A percentile compares a stretch with the other conserved stretches of the same genome.
Evolutionary conservation across 2,329 filamentous ascomycete species (phyloP).

Genomic region (Endoconidiophora polonica): DNA sequence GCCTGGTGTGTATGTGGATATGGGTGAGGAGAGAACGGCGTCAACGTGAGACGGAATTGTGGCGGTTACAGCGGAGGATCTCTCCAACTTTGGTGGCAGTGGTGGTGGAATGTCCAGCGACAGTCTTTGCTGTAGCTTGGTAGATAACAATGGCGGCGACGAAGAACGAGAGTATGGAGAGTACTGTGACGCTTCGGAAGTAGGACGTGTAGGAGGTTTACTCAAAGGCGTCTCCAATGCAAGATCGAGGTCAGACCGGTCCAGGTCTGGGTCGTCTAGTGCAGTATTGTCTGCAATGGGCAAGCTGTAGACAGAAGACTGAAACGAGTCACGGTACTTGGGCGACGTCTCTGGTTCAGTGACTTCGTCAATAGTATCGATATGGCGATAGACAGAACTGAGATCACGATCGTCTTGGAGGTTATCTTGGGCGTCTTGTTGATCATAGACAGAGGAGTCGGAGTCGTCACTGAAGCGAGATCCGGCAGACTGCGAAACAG

Average conservation of each 20-base stretch:
- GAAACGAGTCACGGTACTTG: slow-evolving; percentile 13
- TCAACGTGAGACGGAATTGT: slow-evolving; percentile 15
- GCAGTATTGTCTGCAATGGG: background rate
- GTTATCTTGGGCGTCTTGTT: background rate
- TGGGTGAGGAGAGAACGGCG: slow-evolving; percentile 17
- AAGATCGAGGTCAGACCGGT: slow-evolving; percentile 13
- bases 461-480: no score
- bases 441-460: no score
- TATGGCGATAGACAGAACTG: slow-evolving; percentile 6
- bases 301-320: slow-evolving; percentile 13
- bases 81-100: slow-evolving; percentile 2
- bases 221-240: slow-evolving; percentile 10
- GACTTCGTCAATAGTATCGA: slow-evolving; percentile 13
- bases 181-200: background rate
- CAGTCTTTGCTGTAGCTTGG: slow-evolving; percentile 14
- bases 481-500: background rate
- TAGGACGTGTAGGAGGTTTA: slow-evolving; percentile 1
- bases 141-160: slow-evolving; percentile 20
- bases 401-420: background rate
- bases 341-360: slow-evolving; percentile 12
- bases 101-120: slow-evolving; percentile 13
- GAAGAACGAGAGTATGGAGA: slow-evolving; percentile 12
- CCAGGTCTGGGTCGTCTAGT: slow-evolving; percentile 3
- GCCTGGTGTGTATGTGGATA: slow-evolving; percentile 19
- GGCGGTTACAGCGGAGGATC: slow-evolving; percentile 6